These are phyloP conservation scores for Nicotiana knightiana DNA, from an alignment of 257 asterid species.

Conservation along the genomic window DNA sequence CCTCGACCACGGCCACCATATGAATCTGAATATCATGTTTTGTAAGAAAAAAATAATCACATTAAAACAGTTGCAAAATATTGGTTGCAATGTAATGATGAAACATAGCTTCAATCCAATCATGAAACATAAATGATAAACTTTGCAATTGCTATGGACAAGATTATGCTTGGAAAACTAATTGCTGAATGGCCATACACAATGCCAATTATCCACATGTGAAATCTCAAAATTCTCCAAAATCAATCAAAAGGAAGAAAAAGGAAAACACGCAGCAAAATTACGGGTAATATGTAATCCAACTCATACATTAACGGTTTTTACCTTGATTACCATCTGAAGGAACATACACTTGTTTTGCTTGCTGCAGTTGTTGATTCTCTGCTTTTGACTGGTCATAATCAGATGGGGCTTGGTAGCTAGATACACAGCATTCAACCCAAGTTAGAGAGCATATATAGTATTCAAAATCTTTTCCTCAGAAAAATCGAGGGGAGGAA, in stretches of 20 bases:
- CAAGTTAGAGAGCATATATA: not conserved
- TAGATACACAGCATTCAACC: constrained; percentile 11
- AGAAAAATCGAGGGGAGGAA: not conserved
- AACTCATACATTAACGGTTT: not conserved
- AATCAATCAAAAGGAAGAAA: not conserved
- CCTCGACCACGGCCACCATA: constrained; percentile 34
- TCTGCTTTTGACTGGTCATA: constrained; percentile 19
- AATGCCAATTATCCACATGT: not conserved
- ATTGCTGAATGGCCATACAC: not conserved
- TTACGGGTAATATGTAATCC: not conserved
- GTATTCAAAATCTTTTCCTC: not conserved
- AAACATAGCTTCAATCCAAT: not conserved
- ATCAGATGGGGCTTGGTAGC: constrained; percentile 41
- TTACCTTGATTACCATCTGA: constrained; percentile 32
- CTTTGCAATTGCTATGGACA: not conserved
- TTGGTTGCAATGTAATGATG: not conserved
- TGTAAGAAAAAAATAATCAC: not conserved
- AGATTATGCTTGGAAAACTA: not conserved
- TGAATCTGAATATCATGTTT: constrained; percentile 15
- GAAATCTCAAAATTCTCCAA: not conserved
- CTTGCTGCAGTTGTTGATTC: constrained; percentile 24
- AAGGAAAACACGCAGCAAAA: not conserved
- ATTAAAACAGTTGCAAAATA: not conserved
- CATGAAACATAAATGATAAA: not conserved
- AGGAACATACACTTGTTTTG: constrained; percentile 11